These are phyloP conservation scores for Ramichloridium luteum DNA, from an alignment of 2,329 filamentous ascomycete species.

Conservation along the genomic window DNA sequence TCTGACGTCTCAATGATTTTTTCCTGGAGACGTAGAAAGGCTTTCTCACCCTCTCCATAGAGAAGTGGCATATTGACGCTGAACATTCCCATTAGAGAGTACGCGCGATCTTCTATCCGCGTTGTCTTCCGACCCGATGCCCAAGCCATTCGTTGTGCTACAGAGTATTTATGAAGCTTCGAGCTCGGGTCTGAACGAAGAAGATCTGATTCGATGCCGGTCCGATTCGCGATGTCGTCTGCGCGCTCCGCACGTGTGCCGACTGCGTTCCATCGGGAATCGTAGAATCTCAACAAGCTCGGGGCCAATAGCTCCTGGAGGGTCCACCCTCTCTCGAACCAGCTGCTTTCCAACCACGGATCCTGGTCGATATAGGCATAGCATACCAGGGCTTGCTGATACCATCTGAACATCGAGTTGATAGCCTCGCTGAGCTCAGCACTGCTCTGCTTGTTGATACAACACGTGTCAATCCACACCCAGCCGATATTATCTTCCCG, in stretches of 20 bases:
- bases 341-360: slow-evolving; percentile 6
- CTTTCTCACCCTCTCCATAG: slow-evolving; percentile 27
- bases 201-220: not conserved
- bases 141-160: slow-evolving; percentile 7
- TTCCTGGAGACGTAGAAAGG: slow-evolving; percentile 26
- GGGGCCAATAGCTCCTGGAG: slow-evolving; percentile 8
- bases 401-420: slow-evolving; percentile 10
- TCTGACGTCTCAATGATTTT: slow-evolving; percentile 6
- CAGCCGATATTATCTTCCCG: slow-evolving; percentile 10
- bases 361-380: slow-evolving; percentile 9
- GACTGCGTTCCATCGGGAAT: not conserved
- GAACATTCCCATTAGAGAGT: slow-evolving; percentile 35
- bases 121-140: slow-evolving; percentile 4
- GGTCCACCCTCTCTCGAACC: slow-evolving; percentile 4
- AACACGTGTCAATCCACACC: slow-evolving; percentile 15
- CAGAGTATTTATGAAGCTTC: not conserved
- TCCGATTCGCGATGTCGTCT: not conserved
- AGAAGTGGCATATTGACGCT: slow-evolving; percentile 32
- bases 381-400: slow-evolving; percentile 5
- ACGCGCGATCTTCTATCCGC: slow-evolving; percentile 31
- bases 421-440: slow-evolving; percentile 9
- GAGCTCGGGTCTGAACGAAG: not conserved
- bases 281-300: slow-evolving; percentile 4
- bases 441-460: slow-evolving; percentile 12
- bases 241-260: slow-evolving; percentile 1